A percentile compares a stretch with the other conserved stretches of the same genome.
Evolutionary conservation across 2,329 filamentous ascomycete species (phyloP).

Genomic region (Alternaria sp.): DNA sequence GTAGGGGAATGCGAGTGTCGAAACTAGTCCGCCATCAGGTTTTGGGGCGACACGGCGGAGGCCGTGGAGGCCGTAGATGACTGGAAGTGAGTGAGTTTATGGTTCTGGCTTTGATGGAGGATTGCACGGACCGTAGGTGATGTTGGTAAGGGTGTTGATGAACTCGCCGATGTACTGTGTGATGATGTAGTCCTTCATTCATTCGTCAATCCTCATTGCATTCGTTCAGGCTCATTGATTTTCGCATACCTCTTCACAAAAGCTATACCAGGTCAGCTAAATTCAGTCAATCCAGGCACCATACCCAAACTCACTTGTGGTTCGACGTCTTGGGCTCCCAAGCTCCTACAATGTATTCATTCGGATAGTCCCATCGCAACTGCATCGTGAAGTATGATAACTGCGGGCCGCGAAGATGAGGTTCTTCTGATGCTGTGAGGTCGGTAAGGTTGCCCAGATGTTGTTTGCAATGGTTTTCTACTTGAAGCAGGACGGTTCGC

Average conservation of each 20-base stretch:
- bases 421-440: neutral
- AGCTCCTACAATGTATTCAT: constrained; percentile 27
- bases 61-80: constrained; percentile 48
- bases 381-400: constrained; percentile 24
- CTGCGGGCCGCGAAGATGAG: neutral
- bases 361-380: constrained; percentile 37
- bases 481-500: constrained; percentile 1
- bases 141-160: constrained; percentile 62
- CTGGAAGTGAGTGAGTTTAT: constrained; percentile 21
- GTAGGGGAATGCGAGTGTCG: constrained; percentile 51
- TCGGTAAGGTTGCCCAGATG: neutral
- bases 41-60: constrained; percentile 36
- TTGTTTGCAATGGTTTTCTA: neutral
- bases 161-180: constrained; percentile 63
- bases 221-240: neutral
- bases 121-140: constrained; percentile 56
- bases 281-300: constrained; percentile 12
- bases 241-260: constrained; percentile 46
- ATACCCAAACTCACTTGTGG: constrained; percentile 39
- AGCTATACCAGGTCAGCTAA: constrained; percentile 35
- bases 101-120: neutral
- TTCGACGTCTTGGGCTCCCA: constrained; percentile 44
- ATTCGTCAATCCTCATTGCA: neutral
- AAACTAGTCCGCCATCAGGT: constrained; percentile 42
- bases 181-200: constrained; percentile 61